Percentiles rank a stretch among this genome's conserved stretches.
Conservation (phyloP, 169 alveolate species). For the Eimeria necatrix region DNA sequence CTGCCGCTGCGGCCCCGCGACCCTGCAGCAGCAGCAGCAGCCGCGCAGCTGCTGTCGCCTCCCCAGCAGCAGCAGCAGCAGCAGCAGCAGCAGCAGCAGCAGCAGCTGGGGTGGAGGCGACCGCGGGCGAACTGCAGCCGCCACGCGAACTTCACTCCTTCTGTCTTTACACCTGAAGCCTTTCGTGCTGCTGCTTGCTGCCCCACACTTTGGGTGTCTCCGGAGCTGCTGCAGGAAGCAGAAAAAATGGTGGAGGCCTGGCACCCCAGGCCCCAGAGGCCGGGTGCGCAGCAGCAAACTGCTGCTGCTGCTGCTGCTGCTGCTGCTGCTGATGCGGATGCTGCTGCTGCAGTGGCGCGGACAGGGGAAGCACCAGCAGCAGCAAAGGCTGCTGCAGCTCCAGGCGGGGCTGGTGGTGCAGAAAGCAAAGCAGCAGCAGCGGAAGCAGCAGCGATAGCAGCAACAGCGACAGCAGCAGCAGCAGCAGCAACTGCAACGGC, state of each 20-base stretch:
- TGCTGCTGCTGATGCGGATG: no score
- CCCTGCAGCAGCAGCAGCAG: conserved; percentile 53
- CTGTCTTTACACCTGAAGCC: neutral
- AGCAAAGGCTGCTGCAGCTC: neutral
- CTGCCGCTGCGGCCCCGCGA: conserved; percentile 25
- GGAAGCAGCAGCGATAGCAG: neutral
- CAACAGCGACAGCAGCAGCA: neutral
- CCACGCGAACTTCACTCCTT: neutral
- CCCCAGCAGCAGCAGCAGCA: neutral
- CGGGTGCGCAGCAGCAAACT: conserved; percentile 7
- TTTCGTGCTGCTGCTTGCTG: conserved; percentile 6
- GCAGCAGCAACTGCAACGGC: neutral
- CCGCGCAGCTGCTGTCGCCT: neutral
- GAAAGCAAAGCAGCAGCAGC: neutral
- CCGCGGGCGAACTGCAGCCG: neutral
- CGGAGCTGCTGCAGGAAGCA: conserved; percentile 1
- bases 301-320: neutral
- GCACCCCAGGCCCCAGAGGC: neutral
- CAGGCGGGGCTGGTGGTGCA: neutral
- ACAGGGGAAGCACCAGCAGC: neutral
- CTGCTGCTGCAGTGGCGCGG: neutral
- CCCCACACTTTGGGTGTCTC: conserved; percentile 58
- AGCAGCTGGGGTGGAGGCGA: neutral
- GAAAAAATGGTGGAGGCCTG: neutral
- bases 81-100: conserved; percentile 4